Base-by-base conservation (phyloP, 495 filamentous ascomycete genomes). In the Haplographium delicatum region DNA sequence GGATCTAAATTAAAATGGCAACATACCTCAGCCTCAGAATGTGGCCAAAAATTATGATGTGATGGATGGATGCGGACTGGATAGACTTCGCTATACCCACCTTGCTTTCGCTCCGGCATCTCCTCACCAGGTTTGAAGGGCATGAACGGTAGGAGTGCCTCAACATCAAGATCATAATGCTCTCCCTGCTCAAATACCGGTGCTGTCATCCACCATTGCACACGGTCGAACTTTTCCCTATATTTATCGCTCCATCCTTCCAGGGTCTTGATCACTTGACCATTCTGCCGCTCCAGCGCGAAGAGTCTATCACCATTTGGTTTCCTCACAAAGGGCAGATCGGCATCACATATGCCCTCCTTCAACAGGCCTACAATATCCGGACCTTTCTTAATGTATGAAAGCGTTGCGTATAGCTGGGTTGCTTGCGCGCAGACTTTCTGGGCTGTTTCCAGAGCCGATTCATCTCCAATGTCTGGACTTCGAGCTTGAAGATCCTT, bases 11-110 rank as follows among this genome's bases (percentile, higher is more conserved):
- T 13, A 33, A 8, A 8, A 0, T n/a, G 26, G 15, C 19, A 9
- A 18, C 18, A 26, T 35, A 44, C 26, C n/a, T 28, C 28, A 31
- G n/a, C 11, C 22, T 13, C 19, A 24, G 20, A 5, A 6, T n/a
- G 10, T 22, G 25, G 1, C 43, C 48, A 57, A 25, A 56, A 56
- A 5, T 50, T 42, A 27, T 66, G 61, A 45, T 60, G 58, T 1
- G 48, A 35, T 15, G 44, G 48, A 25, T 60, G 53, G 13, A 60
- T 54, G 1, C 37, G 16, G 4, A 60, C 58, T 2, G 53, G 58
- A 26, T 39, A 47, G 3, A 60, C 53, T 19, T 54, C 49, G 23
- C 49, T 50, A 10, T 57, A 54, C 2, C 48, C 58, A 23, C 58
- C 54, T 42, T 44, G 34, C 30, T 40, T 51, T 26, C 16, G 37